Conservation (phyloP, 2,329 filamentous ascomycete species). For the Cryphonectria naterciae region DNA sequence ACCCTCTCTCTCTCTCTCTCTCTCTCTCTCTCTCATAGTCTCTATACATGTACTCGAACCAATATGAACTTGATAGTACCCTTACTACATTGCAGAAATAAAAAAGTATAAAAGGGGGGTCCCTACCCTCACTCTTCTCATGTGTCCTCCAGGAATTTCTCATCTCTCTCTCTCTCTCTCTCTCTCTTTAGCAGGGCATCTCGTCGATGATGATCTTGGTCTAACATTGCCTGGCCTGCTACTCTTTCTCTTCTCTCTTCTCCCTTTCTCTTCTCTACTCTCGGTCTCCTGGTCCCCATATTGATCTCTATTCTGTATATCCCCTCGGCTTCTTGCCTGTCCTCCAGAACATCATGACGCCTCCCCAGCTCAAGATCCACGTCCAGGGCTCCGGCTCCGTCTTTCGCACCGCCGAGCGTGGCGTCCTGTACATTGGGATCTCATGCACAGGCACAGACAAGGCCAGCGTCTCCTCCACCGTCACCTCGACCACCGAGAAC, state of each 20-base stretch:
- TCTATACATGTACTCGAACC: neutral
- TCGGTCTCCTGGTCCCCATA: neutral
- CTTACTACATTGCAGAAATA: no score
- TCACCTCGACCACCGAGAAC: constrained; percentile 20
- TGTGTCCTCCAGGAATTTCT: neutral
- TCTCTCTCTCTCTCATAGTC: neutral
- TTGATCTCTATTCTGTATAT: neutral
- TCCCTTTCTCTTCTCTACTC: neutral
- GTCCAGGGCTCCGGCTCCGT: constrained; percentile 30
- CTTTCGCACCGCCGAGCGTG: constrained; percentile 31
- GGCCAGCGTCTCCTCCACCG: constrained; percentile 21
- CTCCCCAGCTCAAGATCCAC: constrained; percentile 31
- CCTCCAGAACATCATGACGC: constrained; percentile 23
- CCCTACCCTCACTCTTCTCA: neutral
- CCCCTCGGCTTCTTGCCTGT: neutral
- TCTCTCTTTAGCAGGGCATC: neutral
- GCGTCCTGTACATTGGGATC: constrained; percentile 29
- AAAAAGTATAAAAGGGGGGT: neutral
- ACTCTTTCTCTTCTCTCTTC: neutral
- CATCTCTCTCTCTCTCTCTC: no score
- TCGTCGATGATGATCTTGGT: neutral
- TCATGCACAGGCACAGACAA: constrained; percentile 19
- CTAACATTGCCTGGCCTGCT: neutral
- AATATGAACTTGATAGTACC: neutral
- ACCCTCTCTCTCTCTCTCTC: neutral